Base-by-base conservation (phyloP, 495 filamentous ascomycete genomes). In the Hypoxylon crocopeplum region DNA sequence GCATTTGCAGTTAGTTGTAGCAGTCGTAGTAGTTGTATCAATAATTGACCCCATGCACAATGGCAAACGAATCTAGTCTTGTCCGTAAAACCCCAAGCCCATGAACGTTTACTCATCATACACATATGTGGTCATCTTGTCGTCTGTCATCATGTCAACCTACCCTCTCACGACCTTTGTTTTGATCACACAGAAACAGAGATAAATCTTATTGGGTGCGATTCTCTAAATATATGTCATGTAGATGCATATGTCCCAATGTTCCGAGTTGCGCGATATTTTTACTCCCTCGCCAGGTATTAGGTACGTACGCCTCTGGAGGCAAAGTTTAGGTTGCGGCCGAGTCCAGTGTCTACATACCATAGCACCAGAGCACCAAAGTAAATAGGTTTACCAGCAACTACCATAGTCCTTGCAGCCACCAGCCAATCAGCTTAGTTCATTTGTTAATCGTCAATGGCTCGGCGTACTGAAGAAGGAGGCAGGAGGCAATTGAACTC, bases 391-490 rank as follows among this genome's bases (percentile, higher is more conserved):
- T 46, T 51, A 51, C 47, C 22, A 62, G 51, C 34, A 56, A 64
- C 60, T 56, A 38, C 55, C 55, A 55, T 56, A 22, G 55, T 30
- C 61, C 61, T 48, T 64, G 61, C 45, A 13, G 16, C 0, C 3
- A 7, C 25, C 8, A 29, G 24, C 61, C 61, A 64, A 59, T 64
- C 38, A 59, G 55, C 24, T 50, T 47, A 53, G 56, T 36, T 51
- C 30, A 50, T 66, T 70, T 70, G 48, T 59, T 56, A 61, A 63
- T 66, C 59, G 59, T 49, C 48, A 66, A 64, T 49, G 41, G 38
- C 13, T 54, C 52, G n/a, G n/a, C n/a, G n/a, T 55, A 27, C 41
- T 38, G 42, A 55, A 16, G 22, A 32, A 39, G 24, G 13, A 40
- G 42, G 45, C 38, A 52, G 42, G 37, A 19, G 46, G 17, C 42